Conservation (phyloP, 768 basidiomycete species). For the Trichaptum fuscoviolaceum region DNA sequence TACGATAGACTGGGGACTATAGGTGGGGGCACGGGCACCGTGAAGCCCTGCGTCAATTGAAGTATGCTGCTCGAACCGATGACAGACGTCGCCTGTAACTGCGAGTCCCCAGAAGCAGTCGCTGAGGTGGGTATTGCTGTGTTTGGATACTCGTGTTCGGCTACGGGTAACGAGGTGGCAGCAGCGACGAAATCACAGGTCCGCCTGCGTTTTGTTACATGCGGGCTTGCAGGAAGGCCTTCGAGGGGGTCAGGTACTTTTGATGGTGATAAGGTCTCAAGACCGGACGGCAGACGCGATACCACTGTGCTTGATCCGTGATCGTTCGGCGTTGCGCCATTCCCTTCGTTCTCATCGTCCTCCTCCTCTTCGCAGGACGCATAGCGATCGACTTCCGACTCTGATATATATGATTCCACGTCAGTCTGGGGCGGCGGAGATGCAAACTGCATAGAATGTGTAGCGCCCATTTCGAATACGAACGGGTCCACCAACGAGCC, state of each 20-base stretch:
- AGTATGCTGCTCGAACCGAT: background rate
- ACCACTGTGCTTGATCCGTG: background rate
- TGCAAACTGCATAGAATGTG: background rate
- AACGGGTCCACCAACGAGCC: too few relatives aligned
- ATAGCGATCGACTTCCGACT: background rate
- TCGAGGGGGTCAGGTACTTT: background rate
- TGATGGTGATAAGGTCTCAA: background rate
- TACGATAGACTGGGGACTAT: background rate
- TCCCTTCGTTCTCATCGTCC: background rate
- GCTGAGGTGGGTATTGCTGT: background rate
- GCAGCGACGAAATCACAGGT: too few relatives aligned
- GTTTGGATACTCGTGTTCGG: background rate
- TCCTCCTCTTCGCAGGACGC: background rate
- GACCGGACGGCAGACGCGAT: background rate
- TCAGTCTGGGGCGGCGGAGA: background rate
- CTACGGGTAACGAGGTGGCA: background rate
- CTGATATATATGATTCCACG: background rate
- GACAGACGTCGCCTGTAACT: background rate
- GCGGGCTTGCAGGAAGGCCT: background rate
- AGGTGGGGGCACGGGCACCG: background rate
- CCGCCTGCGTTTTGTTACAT: background rate
- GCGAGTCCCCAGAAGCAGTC: too few relatives aligned
- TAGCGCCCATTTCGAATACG: background rate
- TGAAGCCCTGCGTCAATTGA: background rate
- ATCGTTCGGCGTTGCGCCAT: background rate